Conservation (phyloP, 257 asterid genomes). For the Cynanchum wilfordii region DNA sequence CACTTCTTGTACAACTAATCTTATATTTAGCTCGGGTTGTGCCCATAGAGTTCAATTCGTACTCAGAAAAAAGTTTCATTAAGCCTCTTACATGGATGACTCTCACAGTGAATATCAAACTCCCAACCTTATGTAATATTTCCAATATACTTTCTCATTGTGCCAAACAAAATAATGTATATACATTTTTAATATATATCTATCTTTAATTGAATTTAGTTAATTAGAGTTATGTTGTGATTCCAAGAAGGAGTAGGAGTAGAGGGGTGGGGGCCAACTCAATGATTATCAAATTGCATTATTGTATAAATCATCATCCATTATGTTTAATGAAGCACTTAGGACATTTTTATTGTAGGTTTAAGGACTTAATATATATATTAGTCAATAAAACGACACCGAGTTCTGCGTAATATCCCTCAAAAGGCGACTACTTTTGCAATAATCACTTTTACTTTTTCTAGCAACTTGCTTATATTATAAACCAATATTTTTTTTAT, state of each 20-base stretch:
- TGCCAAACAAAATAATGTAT: too few species aligned
- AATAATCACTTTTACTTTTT: constrained; percentile 24
- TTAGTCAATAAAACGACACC: not conserved
- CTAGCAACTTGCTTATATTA: constrained; percentile 26
- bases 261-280: not conserved
- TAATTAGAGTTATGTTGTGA: not conserved
- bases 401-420: constrained; percentile 2
- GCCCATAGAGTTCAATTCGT: too few species aligned
- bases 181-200: too few species aligned
- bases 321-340: not conserved
- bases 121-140: too few species aligned
- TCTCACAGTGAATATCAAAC: too few species aligned
- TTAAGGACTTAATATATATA: constrained; percentile 20
- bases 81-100: too few species aligned
- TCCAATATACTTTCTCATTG: too few species aligned
- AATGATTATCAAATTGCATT: not conserved
- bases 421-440: constrained; percentile 26
- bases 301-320: constrained; percentile 18
- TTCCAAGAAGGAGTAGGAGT: not conserved
- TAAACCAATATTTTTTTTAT: not conserved
- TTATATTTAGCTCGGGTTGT: too few species aligned
- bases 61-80: too few species aligned
- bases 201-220: too few species aligned
- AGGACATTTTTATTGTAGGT: constrained; percentile 22
- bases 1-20: too few species aligned